Percentiles rank a stretch among this genome's conserved stretches.
Conservation (phyloP, 129 eudicot species). For the Oenanthe sinensis region DNA sequence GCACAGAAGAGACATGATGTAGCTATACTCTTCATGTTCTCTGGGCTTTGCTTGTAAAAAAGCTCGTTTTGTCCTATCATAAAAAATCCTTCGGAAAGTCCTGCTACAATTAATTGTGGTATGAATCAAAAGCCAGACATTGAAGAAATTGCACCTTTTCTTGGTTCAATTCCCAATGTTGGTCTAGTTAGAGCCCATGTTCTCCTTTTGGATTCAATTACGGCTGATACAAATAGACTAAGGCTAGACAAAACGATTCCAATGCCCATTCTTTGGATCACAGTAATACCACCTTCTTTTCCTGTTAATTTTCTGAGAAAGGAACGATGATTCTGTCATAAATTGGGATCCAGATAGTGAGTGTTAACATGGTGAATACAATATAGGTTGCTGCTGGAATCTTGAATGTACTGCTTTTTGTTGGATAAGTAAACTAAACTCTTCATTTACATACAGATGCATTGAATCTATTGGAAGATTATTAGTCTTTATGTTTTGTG, state of each 20-base stretch:
- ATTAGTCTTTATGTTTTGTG: no score
- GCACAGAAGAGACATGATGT: slow-evolving; percentile 38
- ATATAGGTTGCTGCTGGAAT: slow-evolving; percentile 12
- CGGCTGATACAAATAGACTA: slow-evolving; percentile 35
- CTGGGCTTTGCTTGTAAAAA: slow-evolving; percentile 45
- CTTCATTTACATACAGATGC: no score
- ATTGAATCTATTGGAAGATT: no score
- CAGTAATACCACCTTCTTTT: slow-evolving; percentile 49
- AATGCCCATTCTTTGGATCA: slow-evolving; percentile 58
- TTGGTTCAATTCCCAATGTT: slow-evolving; percentile 28
- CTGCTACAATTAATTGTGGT: slow-evolving; percentile 32
- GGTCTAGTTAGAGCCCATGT: slow-evolving; percentile 32
- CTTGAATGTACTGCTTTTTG: slow-evolving; percentile 5
- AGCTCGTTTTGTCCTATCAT: slow-evolving; percentile 35
- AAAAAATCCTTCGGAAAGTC: slow-evolving; percentile 46
- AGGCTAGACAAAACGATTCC: slow-evolving; percentile 37
- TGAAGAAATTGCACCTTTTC: slow-evolving; percentile 46
- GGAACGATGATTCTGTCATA: slow-evolving; percentile 35
- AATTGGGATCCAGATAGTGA: slow-evolving; percentile 13
- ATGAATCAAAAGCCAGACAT: slow-evolving; percentile 42
- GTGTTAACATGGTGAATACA: slow-evolving; percentile 4
- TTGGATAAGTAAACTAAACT: no score
- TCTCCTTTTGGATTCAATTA: slow-evolving; percentile 40
- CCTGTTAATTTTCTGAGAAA: slow-evolving; percentile 36
- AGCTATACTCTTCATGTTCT: slow-evolving; percentile 55